Evolutionary conservation across 73 alveolate species (phyloP).

Genomic region (Breviolum minutum): DNA sequence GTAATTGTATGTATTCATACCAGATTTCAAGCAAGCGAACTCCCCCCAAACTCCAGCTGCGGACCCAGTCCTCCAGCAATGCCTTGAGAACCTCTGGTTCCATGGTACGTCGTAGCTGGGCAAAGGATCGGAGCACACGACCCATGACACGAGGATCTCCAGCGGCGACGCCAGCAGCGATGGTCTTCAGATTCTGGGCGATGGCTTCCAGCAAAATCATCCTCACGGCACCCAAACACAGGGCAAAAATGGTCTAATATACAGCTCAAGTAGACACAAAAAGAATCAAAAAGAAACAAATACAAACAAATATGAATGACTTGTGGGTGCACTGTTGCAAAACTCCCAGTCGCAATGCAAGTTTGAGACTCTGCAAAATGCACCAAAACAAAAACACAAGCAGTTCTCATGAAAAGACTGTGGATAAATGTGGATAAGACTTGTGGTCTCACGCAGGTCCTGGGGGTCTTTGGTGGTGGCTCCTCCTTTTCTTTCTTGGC

Average conservation of each 20-base stretch:
- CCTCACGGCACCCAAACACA: background rate
- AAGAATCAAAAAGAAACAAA: background rate
- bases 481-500: slow-evolving; percentile 65
- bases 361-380: too few relatives aligned
- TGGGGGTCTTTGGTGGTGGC: slow-evolving; percentile 48
- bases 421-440: too few relatives aligned
- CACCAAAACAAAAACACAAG: too few relatives aligned
- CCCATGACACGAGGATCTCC: slow-evolving; percentile 80
- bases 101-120: slow-evolving; percentile 73
- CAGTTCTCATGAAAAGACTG: too few relatives aligned
- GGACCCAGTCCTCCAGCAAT: slow-evolving; percentile 12
- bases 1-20: too few relatives aligned
- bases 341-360: too few relatives aligned
- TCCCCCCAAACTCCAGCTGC: background rate
- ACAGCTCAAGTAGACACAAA: background rate
- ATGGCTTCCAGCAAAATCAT: slow-evolving; percentile 59
- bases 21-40: background rate
- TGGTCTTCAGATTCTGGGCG: slow-evolving; percentile 89
- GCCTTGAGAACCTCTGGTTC: slow-evolving; percentile 92
- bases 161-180: slow-evolving; percentile 71
- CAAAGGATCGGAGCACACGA: slow-evolving; percentile 86
- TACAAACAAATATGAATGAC: background rate
- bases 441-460: background rate
- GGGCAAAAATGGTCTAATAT: background rate
- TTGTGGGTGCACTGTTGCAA: too few relatives aligned